A percentile compares a stretch with the other conserved stretches of the same genome.
phyloP scores from a whole-genome alignment of 352 stramenopile species.

The Pythium brassicae region DNA sequence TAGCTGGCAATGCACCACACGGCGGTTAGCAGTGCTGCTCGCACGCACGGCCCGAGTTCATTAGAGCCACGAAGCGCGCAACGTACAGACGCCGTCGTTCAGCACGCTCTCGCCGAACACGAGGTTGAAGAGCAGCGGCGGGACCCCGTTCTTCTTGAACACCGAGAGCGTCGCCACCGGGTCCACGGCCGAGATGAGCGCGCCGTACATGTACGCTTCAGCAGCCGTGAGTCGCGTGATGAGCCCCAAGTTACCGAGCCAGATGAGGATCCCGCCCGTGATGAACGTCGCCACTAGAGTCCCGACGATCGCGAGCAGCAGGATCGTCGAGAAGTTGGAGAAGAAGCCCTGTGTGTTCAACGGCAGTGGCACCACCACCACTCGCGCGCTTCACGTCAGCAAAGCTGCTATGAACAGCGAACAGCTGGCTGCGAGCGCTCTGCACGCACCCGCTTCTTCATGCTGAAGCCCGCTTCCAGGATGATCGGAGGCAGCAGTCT shows the following conservation, averaged over 20 bases:
- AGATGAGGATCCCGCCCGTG: constrained; percentile 69
- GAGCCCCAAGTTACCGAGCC: constrained; percentile 58
- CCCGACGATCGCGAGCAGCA: constrained; percentile 74
- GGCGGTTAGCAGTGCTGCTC: not conserved
- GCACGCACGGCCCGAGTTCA: not conserved
- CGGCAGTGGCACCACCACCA: not conserved
- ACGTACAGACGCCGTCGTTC: constrained; percentile 91
- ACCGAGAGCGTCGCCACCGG: constrained; percentile 91
- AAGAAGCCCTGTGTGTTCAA: constrained; percentile 63
- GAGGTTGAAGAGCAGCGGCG: constrained; percentile 91
- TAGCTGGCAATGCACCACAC: constrained; percentile 32
- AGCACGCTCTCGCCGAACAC: constrained; percentile 95
- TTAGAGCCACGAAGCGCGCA: constrained; percentile 21
- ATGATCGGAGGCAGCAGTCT: constrained; percentile 80
- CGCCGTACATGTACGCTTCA: constrained; percentile 90
- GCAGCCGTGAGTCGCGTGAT: constrained; percentile 82
- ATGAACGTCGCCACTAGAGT: constrained; percentile 81
- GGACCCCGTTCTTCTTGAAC: constrained; percentile 89
- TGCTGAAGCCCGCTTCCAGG: constrained; percentile 81
- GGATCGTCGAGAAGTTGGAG: constrained; percentile 85
- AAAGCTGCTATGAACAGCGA: constrained; percentile 1
- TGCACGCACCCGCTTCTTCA: constrained; percentile 75
- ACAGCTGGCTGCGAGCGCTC: not conserved
- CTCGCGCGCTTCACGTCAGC: no score
- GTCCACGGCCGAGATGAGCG: constrained; percentile 92